Conservation (phyloP, 1,139 yeast genomes). For the Yamadazyma epiphylla region DNA sequence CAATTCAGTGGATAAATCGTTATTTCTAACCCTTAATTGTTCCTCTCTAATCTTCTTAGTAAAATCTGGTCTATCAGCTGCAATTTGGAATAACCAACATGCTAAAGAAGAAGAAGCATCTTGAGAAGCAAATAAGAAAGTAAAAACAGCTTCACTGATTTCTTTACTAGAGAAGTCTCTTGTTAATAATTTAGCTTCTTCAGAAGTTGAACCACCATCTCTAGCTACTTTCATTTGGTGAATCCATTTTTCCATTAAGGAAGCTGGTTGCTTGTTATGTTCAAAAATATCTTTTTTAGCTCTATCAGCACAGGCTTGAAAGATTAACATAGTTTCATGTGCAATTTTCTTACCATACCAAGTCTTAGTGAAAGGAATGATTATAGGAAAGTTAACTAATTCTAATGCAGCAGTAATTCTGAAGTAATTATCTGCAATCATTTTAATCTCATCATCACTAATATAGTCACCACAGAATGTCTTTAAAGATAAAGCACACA, state of each 20-base stretch:
- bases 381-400: conserved; percentile 94
- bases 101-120: conserved; percentile 98
- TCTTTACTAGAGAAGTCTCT: conserved; percentile 88
- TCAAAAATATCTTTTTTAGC: conserved; percentile 73
- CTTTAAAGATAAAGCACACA: conserved; percentile 89
- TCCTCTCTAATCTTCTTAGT: conserved; percentile 83
- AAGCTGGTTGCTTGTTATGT: conserved; percentile 72
- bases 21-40: conserved; percentile 77
- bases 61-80: conserved; percentile 93
- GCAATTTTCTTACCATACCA: conserved; percentile 97
- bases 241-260: conserved; percentile 97
- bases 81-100: conserved; percentile 95
- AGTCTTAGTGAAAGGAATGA: conserved; percentile 90
- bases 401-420: conserved; percentile 92
- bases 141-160: conserved; percentile 92
- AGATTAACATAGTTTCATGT: conserved; percentile 88
- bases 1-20: conserved; percentile 62
- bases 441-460: conserved; percentile 81
- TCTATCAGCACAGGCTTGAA: conserved; percentile 81
- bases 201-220: conserved; percentile 43
- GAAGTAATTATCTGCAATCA: conserved; percentile 88
- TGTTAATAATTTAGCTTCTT: conserved; percentile 54
- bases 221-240: conserved; percentile 75
- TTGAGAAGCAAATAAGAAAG: conserved; percentile 94
- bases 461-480: conserved; percentile 96